phyloP scores from a whole-genome alignment of 2,329 filamentous ascomycete genomes.

The Cercospora sp. region DNA sequence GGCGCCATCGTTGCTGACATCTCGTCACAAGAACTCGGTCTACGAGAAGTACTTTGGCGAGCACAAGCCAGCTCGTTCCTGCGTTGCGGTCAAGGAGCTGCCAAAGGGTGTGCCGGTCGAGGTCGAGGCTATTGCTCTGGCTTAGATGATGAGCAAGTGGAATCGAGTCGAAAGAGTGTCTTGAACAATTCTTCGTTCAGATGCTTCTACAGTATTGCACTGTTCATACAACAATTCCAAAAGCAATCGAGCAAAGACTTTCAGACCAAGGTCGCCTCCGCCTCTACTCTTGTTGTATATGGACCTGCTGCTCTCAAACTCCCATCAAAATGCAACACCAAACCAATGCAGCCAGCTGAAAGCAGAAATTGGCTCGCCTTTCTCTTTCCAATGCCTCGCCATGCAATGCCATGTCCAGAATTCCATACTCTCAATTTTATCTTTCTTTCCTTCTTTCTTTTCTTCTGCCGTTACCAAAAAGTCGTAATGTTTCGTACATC shows the following conservation, averaged over 20 bases:
- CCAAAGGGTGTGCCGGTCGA: slow-evolving; percentile 85
- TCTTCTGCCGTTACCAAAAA: slow-evolving; percentile 2
- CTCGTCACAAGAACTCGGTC: slow-evolving; percentile 62
- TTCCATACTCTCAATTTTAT: not conserved
- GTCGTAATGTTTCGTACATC: slow-evolving; percentile 2
- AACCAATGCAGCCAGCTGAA: not conserved
- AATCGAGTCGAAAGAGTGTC: not conserved
- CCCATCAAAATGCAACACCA: not conserved
- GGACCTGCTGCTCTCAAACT: not conserved
- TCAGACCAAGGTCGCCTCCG: not conserved
- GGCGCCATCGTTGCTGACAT: not conserved
- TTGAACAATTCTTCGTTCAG: not conserved
- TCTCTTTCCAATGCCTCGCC: not conserved
- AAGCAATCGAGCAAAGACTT: not conserved
- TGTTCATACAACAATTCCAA: not conserved
- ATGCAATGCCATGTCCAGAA: not conserved
- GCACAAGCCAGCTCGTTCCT: slow-evolving; percentile 84
- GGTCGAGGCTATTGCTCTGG: slow-evolving; percentile 80
- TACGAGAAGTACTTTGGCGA: slow-evolving; percentile 75
- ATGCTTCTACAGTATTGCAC: not conserved
- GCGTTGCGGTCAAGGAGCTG: slow-evolving; percentile 84
- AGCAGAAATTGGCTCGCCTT: not conserved
- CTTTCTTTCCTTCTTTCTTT: not conserved
- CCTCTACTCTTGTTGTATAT: slow-evolving; percentile 1
- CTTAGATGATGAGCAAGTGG: not conserved